Evolutionary conservation across 192 early-diverging fungal species (phyloP).

Genomic region (Ambispora gerdemannii): DNA sequence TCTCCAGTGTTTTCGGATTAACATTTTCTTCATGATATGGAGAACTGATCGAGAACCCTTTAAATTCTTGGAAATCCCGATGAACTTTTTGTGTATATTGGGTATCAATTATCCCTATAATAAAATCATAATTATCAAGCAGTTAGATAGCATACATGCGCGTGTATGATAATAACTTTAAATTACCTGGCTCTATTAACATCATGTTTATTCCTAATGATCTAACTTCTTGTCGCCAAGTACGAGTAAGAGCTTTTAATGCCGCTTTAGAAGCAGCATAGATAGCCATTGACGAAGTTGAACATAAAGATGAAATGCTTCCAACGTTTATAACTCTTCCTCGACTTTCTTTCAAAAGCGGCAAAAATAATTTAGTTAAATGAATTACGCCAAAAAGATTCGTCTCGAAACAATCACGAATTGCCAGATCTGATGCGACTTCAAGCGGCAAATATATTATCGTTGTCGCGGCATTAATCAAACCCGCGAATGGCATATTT

Average conservation of each 20-base stretch:
- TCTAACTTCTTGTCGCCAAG: conserved; percentile 23
- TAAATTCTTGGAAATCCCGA: conserved; percentile 1
- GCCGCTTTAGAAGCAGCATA: conserved; percentile 26
- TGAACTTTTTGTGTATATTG: conserved; percentile 1
- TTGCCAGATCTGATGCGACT: conserved; percentile 19
- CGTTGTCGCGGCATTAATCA: conserved; percentile 16
- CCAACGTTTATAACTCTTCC: conserved; percentile 25
- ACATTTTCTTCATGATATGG: conserved; percentile 7
- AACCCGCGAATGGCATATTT: conserved; percentile 15
- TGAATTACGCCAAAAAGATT: conserved; percentile 25
- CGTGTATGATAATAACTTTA: neutral
- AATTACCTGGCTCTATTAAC: conserved; percentile 25
- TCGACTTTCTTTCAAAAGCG: conserved; percentile 13
- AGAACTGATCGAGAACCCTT: neutral
- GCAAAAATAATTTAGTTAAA: conserved; percentile 27
- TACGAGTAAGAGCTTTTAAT: neutral
- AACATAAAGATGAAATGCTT: conserved; percentile 10
- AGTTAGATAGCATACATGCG: no score
- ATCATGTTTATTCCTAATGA: conserved; percentile 4
- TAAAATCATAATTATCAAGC: no score
- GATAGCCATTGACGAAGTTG: conserved; percentile 16
- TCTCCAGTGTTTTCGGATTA: neutral
- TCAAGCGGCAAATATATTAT: conserved; percentile 20
- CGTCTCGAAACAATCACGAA: conserved; percentile 24
- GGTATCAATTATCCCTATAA: conserved; percentile 12